Base-by-base conservation (phyloP, 1,284 basidiomycete species). In the Apiotrichum montevideense region DNA sequence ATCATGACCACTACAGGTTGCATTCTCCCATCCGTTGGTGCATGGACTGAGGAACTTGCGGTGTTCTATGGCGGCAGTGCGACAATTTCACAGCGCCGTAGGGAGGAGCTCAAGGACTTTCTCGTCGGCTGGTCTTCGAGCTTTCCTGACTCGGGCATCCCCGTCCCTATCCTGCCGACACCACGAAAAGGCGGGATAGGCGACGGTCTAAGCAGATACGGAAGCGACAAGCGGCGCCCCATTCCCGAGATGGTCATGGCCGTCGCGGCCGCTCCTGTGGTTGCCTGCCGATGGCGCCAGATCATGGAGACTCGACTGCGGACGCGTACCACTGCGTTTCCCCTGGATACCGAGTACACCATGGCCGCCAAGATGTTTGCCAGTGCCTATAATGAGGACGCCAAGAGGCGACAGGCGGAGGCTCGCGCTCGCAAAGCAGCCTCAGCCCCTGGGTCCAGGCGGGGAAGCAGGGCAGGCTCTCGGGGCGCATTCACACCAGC, bases 231-330 rank as follows among this genome's bases (percentile, higher is more conserved):
- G n/a, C 59, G 68, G 9, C 62, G 69, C 37, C 40, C 58, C 1
- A 63, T 73, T 5, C 71, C 71, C 1, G 63, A 66, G 21, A 35
- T 15, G 9, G 62, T 61, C 14, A 67, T 71, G 55, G 62, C 63
- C 2, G 59, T 56, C 5, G 58, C 62, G 1, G 60, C 60, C 3
- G 66, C 59, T 3, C 60, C 62, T 0, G 45, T 63, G 9, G 55
- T 73, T 1, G 62, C 65, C 1, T 40, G 47, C 3, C 45, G 68
- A 41, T 73, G 71, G 71, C 52, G 50, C 10, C 46, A 39, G 9
- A 58, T 71, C 46, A 54, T 62, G 29, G 42, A 50, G 9, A 56
- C 62, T 1, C 53, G 71, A 14, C 47, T 66, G 1, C 34, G 39
- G 5, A 58, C 51, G 1, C 55, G 68, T 35, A 7, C 41, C 1